Conservation (phyloP, 306 rosid genomes). For the Trifolium repens region DNA sequence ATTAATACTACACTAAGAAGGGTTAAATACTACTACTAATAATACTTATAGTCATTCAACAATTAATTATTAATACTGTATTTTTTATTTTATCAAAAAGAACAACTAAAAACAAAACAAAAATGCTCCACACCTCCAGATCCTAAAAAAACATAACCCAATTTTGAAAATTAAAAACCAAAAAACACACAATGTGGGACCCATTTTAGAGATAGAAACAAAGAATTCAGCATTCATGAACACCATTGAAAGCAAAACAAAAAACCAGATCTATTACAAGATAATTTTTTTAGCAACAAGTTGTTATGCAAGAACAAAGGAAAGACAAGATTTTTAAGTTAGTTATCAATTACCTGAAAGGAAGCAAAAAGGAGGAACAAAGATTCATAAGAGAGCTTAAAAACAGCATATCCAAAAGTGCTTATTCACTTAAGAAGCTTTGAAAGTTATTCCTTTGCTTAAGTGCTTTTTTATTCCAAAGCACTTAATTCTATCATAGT, state of each 20-base stretch:
- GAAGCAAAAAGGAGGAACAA: conserved; percentile 34
- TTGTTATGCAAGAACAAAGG: neutral
- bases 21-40: conserved; percentile 26
- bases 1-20: conserved; percentile 38
- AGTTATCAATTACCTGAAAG: conserved; percentile 44
- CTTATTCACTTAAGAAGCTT: conserved; percentile 43
- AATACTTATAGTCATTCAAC: conserved; percentile 50
- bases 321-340: conserved; percentile 33
- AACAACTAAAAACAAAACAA: conserved; percentile 9
- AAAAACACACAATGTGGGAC: conserved; percentile 48
- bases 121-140: conserved; percentile 19
- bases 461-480: neutral
- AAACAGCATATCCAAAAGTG: conserved; percentile 38
- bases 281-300: conserved; percentile 27
- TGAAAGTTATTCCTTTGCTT: conserved; percentile 7
- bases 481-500: too few species aligned
- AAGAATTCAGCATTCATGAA: conserved; percentile 34
- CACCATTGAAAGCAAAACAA: conserved; percentile 25
- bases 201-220: conserved; percentile 28
- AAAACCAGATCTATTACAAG: conserved; percentile 61
- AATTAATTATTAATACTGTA: conserved; percentile 15
- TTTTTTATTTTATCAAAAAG: neutral
- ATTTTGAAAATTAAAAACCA: conserved; percentile 35
- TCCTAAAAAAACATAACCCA: neutral
- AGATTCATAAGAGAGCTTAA: conserved; percentile 43